Evolutionary conservation across 306 rosid genomes (phyloP).

Genomic region (Trifolium fragiferum): DNA sequence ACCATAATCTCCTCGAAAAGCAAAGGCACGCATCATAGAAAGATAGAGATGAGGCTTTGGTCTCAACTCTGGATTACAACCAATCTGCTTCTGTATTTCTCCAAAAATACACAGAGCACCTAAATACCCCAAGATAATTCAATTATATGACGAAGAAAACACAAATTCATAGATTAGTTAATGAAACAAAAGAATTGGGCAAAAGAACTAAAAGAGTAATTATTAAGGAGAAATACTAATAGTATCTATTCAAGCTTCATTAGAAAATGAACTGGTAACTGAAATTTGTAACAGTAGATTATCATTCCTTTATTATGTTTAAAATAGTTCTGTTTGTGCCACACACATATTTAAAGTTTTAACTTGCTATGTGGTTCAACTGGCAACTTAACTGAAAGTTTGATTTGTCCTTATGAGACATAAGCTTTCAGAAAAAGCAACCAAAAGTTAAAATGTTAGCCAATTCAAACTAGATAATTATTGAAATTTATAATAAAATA

Average conservation of each 20-base stretch:
- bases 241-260: conserved; percentile 25
- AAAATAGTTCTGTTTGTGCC: conserved; percentile 16
- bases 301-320: conserved; percentile 1
- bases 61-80: conserved; percentile 61
- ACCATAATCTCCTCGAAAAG: conserved; percentile 70
- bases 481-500: not conserved
- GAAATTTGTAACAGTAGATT: conserved; percentile 25
- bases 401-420: conserved; percentile 4
- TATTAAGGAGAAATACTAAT: not conserved
- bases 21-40: conserved; percentile 79
- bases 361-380: conserved; percentile 3
- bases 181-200: conserved; percentile 21
- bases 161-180: conserved; percentile 13
- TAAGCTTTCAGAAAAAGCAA: not conserved
- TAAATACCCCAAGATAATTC: conserved; percentile 39
- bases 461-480: conserved; percentile 3
- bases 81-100: conserved; percentile 71
- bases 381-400: not conserved
- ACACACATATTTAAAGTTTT: conserved; percentile 7
- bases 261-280: not conserved
- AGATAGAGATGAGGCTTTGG: conserved; percentile 95
- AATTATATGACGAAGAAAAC: conserved; percentile 23
- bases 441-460: not conserved
- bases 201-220: not conserved
- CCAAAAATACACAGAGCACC: conserved; percentile 85